These are phyloP conservation scores for Rhizopogon roseolus DNA, from an alignment of 768 basidiomycete genomes.

Conservation along the genomic window DNA sequence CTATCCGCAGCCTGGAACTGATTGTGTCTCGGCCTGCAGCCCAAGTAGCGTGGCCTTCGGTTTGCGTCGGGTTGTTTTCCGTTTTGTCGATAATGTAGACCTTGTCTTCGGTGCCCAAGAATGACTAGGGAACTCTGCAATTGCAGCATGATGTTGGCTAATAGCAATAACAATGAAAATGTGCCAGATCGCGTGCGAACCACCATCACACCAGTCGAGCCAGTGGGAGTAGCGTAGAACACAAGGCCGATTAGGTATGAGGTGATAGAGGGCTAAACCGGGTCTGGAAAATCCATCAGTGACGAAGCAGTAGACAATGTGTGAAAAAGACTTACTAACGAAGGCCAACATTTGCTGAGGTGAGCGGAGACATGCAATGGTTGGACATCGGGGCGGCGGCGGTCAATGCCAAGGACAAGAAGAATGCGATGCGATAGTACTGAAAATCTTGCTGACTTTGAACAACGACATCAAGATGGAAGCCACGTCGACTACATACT, in stretches of 20 bases:
- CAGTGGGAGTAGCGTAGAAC: conserved; percentile 65
- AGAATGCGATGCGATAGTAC: conserved; percentile 77
- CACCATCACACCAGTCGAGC: conserved; percentile 64
- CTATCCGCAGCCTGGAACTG: not conserved
- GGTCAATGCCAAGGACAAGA: conserved; percentile 68
- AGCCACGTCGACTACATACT: conserved; percentile 66
- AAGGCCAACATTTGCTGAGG: conserved; percentile 43
- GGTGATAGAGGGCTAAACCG: conserved; percentile 63
- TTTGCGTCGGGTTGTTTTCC: conserved; percentile 61
- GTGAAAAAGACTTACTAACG: conserved; percentile 42
- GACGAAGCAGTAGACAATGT: conserved; percentile 16
- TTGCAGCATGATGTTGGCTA: conserved; percentile 60
- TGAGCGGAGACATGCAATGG: conserved; percentile 57
- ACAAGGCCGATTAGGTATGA: conserved; percentile 73
- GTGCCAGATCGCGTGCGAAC: conserved; percentile 88
- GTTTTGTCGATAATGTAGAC: conserved; percentile 77
- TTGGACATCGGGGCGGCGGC: conserved; percentile 67
- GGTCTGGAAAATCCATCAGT: conserved; percentile 36
- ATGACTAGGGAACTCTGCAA: conserved; percentile 46
- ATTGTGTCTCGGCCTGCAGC: conserved; percentile 41
- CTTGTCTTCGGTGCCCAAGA: conserved; percentile 41
- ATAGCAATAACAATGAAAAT: conserved; percentile 77
- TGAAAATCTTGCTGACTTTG: conserved; percentile 52
- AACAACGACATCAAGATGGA: conserved; percentile 69
- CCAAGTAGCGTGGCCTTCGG: conserved; percentile 72